phyloP scores from a whole-genome alignment of 768 basidiomycete species.

The Boletus barrowsii region DNA sequence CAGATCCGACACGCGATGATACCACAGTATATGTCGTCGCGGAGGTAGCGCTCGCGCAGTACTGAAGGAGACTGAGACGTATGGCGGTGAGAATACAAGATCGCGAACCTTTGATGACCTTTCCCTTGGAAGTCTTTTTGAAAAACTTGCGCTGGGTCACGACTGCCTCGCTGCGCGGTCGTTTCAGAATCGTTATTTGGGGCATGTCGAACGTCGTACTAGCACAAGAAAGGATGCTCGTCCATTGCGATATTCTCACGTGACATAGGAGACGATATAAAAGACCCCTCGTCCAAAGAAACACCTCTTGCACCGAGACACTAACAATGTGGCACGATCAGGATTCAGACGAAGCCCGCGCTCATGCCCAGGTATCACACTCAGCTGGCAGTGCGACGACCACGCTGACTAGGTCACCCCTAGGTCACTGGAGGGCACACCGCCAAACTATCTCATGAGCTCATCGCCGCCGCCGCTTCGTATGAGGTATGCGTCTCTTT shows the following conservation, averaged over 20 bases:
- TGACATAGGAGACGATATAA: neutral
- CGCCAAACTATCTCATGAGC: conserved; percentile 25
- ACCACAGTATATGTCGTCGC: conserved; percentile 89
- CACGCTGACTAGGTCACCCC: neutral
- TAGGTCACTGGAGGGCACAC: conserved; percentile 19
- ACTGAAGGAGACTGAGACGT: conserved; percentile 44
- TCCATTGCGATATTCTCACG: conserved; percentile 8
- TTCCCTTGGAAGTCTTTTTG: conserved; percentile 92
- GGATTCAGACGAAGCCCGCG: conserved; percentile 25
- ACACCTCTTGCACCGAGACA: too few species aligned
- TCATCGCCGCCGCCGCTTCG: conserved; percentile 27
- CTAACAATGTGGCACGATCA: conserved; percentile 23
- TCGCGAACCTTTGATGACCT: conserved; percentile 82
- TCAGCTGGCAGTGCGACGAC: neutral
- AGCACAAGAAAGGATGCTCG: neutral
- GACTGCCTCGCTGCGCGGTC: conserved; percentile 66
- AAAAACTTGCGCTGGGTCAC: conserved; percentile 89
- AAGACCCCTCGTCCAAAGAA: too few species aligned
- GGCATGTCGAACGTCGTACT: conserved; percentile 32
- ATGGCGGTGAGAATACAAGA: neutral
- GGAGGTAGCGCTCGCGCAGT: conserved; percentile 88
- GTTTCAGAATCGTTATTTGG: conserved; percentile 70
- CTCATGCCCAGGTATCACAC: conserved; percentile 13
- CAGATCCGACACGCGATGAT: conserved; percentile 70
- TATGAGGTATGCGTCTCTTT: conserved; percentile 17